phyloP scores from a whole-genome alignment of 805 yeast species.

The Starmerella scarabaei region DNA sequence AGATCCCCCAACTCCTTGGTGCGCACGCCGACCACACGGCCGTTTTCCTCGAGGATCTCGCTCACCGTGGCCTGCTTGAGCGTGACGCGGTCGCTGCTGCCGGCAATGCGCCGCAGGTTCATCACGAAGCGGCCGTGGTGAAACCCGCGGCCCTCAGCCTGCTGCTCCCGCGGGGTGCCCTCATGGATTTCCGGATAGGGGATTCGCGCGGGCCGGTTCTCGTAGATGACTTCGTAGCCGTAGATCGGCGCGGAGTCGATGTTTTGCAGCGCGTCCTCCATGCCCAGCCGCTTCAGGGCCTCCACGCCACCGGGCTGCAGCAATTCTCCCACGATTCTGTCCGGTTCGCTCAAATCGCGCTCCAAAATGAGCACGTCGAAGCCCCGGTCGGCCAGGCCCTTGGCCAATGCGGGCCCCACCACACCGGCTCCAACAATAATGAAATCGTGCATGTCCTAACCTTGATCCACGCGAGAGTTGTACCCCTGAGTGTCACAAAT shows the following conservation, averaged over 20 bases:
- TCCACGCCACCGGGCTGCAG: conserved; percentile 95
- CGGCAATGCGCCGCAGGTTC: conserved; percentile 62
- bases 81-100: conserved; percentile 58
- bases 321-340: conserved; percentile 92
- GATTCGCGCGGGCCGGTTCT: conserved; percentile 43
- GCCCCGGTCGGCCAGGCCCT: conserved; percentile 82
- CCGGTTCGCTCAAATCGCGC: conserved; percentile 85
- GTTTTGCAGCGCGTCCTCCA: conserved; percentile 58
- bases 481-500: no score
- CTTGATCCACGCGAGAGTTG: not conserved
- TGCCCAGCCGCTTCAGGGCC: conserved; percentile 69
- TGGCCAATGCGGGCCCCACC: conserved; percentile 86
- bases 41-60: conserved; percentile 37
- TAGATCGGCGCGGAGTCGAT: conserved; percentile 64
- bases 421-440: conserved; percentile 98
- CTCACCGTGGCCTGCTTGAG: conserved; percentile 75
- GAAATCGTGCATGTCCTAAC: conserved; percentile 44
- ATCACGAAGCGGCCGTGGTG: conserved; percentile 82
- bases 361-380: conserved; percentile 66
- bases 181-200: conserved; percentile 43
- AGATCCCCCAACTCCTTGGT: conserved; percentile 31
- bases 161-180: conserved; percentile 2
- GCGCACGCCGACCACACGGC: conserved; percentile 62
- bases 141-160: conserved; percentile 66
- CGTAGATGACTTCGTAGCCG: conserved; percentile 71